Evolutionary conservation across 176 grass and related monocot species (phyloP).

Genomic region (Themeda triandra): DNA sequence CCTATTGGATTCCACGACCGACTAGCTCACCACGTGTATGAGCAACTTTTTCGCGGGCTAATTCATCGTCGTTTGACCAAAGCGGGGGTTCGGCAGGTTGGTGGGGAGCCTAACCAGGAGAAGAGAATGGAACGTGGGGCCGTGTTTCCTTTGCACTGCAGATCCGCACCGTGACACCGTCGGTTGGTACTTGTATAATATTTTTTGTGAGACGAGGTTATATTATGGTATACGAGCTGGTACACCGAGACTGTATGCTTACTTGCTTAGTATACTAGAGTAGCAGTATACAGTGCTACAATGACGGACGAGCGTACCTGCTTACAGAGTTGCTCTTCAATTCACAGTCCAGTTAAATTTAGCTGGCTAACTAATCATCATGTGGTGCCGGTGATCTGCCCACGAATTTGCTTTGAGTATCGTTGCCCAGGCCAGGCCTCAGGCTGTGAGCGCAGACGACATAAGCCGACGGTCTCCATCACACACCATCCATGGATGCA

Average conservation of each 20-base stretch:
- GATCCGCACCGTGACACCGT: slow-evolving; percentile 27
- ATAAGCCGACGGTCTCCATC: not conserved
- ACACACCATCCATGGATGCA: not conserved
- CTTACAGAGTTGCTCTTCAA: no score
- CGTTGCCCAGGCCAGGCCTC: not conserved
- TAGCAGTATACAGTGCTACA: no score
- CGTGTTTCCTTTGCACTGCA: not conserved
- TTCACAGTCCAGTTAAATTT: no score
- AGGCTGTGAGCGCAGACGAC: not conserved
- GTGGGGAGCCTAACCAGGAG: slow-evolving; percentile 23
- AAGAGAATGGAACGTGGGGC: slow-evolving; percentile 26
- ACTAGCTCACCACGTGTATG: slow-evolving; percentile 5
- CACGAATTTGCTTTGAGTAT: not conserved
- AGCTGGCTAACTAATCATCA: not conserved
- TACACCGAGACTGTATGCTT: not conserved
- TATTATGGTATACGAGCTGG: not conserved
- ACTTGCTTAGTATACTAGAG: no score
- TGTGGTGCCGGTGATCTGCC: not conserved
- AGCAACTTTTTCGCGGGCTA: not conserved
- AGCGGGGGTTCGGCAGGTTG: slow-evolving; percentile 19
- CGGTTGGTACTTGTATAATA: not conserved
- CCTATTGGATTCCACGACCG: not conserved
- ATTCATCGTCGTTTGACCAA: slow-evolving; percentile 18
- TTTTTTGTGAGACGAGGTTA: not conserved
- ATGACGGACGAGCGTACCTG: no score